Evolutionary conservation across 176 grass and related monocot genomes (phyloP).

Genomic region (Cymbopogon citratus): DNA sequence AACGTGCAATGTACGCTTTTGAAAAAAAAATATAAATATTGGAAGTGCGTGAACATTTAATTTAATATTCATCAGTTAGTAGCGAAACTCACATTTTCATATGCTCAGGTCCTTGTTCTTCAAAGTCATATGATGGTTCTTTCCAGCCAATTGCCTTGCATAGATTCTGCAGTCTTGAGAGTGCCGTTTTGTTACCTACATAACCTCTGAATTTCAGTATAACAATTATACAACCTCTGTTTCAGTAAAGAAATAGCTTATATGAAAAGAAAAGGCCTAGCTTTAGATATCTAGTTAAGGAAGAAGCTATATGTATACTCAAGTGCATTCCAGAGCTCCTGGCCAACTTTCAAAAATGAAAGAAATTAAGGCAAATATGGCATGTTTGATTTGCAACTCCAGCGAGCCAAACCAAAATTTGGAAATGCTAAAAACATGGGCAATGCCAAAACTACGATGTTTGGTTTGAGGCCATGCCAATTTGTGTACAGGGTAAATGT

Average conservation of each 20-base stretch:
- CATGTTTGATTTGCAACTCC: background rate
- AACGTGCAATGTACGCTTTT: too few species aligned
- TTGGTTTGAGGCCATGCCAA: background rate
- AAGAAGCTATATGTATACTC: background rate
- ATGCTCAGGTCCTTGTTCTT: constrained; percentile 42
- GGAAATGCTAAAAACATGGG: background rate
- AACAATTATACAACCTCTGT: background rate
- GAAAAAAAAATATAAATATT: background rate
- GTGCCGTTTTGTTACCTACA: constrained; percentile 9
- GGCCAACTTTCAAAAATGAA: background rate
- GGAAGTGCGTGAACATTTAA: constrained; percentile 1
- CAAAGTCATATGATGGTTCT: constrained; percentile 38
- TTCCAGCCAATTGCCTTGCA: constrained; percentile 22
- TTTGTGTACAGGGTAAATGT: background rate
- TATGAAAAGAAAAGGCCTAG: background rate
- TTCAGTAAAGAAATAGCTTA: constrained; percentile 23
- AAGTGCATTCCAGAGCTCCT: background rate
- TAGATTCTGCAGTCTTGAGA: background rate
- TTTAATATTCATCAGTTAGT: background rate
- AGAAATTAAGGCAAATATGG: background rate
- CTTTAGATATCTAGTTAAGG: background rate
- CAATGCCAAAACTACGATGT: background rate
- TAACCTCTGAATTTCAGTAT: constrained; percentile 8
- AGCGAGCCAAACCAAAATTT: background rate
- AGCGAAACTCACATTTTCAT: constrained; percentile 49